Base-by-base conservation (phyloP, 352 stramenopile genomes). In the Nothophytophthora sp. region DNA sequence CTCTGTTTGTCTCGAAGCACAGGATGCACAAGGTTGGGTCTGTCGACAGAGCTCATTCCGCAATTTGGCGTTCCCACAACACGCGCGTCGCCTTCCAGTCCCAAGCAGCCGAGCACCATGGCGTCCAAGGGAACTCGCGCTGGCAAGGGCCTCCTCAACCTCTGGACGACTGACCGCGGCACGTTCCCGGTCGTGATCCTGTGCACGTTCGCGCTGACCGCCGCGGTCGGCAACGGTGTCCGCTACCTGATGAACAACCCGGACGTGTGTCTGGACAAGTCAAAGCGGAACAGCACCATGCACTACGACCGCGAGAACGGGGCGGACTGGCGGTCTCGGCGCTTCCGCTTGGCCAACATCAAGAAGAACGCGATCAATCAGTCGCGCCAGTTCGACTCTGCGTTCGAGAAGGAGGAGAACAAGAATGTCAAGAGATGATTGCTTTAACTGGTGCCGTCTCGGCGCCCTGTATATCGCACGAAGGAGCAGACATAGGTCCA, bases 301-400 rank as follows among this genome's bases (percentile, higher is more conserved):
- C 59, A 73, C 34, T 68, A 76, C 55, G 60, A 51, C 32, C 51
- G 63, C 33, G 50, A 71, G 8, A 46, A 65, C 12, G 72, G 68
- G 23, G 22, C 44, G 18, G 59, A 70, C 33, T 83, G 65, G 69
- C 65, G 66, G 15, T 45, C 55, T 44, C 62, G 56, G 22, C 73
- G 73, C 41, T 78, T 76, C 67, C 60, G 60, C 37, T 70, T 76
- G 34, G 73, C 73, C 40, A 78, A 78, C 55, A 65, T 79, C 41
- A 65, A 61, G 40, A 64, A 69, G 44, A 84, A 81, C 50, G 41
- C 70, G 32, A 79, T 84, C 60, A 82, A 85, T 56, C 74, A 81
- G 65, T 86, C 74, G 22, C 66, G 24, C 36, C 68, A 85, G 57
- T 85, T 75, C 51, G 74, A 82, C 48, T 32, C 50, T n/a, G 54